Base-by-base conservation (phyloP, 768 basidiomycete species). In the Tricholoma flavovirens region DNA sequence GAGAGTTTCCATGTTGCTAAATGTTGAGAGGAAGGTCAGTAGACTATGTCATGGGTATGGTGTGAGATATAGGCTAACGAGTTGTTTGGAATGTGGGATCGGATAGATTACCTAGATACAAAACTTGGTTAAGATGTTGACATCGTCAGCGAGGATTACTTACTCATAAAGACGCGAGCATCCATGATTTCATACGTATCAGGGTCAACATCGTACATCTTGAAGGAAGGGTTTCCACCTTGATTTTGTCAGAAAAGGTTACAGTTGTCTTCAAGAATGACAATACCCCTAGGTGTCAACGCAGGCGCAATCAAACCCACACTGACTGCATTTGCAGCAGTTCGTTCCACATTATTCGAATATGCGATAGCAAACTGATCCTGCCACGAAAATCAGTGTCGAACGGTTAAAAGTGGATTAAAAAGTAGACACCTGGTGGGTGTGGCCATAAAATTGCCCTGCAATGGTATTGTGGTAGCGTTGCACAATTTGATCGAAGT, bases 181-280 rank as follows among this genome's bases (percentile, higher is more conserved):
- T 87, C 83, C 78, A 86, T 81, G 49, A 87, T 66, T 60, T 85
- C 85, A 60, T 79, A 85, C 7, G 83, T 84, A 56, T 83, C 83
- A 2, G 83, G 82, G 62, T 87, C 85, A 24, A 87, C 71, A 51
- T 85, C 83, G 63, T 85, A 85, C 0, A 84, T 67, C 51, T 80
- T 79, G 71, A 79, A 84, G 11, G 77, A 77, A 2, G 77, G 82
- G 60, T 82, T 83, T 32, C 75, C 80, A 55, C 72, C 82, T 84
- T 54, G 7, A 15, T 29, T 29, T 4, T 15, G 6, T 48, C 26
- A 48, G 26, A 11, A 48, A 21, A 40, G 58, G 33, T 5, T 7
- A 30, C 15, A 12, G 55, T 33, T 43, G 9, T 21, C 26, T 9
- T 35, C 14, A 49, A 14, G 29, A 53, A 26, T 26, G 24, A 12